These are phyloP conservation scores for Trichosanthes cucumerina DNA, from an alignment of 306 rosid genomes.

Conservation along the genomic window DNA sequence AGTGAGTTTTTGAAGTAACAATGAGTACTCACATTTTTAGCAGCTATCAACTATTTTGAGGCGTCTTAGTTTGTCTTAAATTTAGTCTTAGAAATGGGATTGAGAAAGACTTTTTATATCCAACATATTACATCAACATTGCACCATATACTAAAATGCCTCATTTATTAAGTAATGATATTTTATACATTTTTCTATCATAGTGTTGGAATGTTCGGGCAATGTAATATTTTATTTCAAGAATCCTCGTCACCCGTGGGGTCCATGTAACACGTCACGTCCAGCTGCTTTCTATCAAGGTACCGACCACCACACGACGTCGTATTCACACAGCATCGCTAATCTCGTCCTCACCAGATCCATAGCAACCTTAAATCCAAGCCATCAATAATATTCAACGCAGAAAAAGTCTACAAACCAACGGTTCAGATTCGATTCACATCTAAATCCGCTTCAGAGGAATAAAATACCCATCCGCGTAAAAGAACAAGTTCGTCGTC, in stretches of 20 bases:
- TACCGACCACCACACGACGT: neutral
- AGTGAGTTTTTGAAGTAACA: too few relatives aligned
- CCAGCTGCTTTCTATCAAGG: neutral
- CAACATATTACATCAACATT: neutral
- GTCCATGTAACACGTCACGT: neutral
- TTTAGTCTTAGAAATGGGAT: neutral
- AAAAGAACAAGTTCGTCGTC: neutral
- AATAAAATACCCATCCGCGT: neutral
- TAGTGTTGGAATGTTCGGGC: neutral
- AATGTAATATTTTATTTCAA: neutral
- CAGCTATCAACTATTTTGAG: too few relatives aligned
- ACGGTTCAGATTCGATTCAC: neutral
- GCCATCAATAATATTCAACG: neutral
- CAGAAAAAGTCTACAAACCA: neutral
- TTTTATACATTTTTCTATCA: neutral
- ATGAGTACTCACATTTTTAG: too few relatives aligned
- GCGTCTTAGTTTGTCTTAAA: neutral
- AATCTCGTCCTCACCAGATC: neutral
- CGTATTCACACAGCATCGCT: neutral
- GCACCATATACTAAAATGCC: neutral
- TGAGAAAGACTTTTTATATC: neutral
- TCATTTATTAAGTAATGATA: neutral
- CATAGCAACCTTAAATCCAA: neutral
- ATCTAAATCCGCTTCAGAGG: neutral
- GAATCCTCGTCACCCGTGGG: neutral